phyloP scores from a whole-genome alignment of 352 stramenopile species.

The Phytophthora citrophthora region DNA sequence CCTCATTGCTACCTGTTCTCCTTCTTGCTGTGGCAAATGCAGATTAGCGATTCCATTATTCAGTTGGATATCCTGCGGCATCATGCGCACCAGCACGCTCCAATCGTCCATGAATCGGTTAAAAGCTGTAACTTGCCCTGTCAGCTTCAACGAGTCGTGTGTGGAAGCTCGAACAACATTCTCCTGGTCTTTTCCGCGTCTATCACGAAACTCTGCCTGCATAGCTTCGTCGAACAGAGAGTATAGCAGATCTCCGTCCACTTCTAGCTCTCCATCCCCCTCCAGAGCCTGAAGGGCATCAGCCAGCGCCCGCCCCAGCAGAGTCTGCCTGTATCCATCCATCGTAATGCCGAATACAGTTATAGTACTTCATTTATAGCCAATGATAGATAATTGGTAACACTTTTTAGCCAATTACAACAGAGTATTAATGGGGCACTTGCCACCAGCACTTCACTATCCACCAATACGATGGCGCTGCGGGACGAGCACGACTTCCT shows the following conservation, averaged over 20 bases:
- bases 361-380: background rate
- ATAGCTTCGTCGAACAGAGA: conserved; percentile 61
- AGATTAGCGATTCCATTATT: conserved; percentile 36
- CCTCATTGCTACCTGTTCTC: conserved; percentile 33
- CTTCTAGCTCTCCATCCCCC: conserved; percentile 18
- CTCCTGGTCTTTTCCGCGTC: conserved; percentile 6
- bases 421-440: background rate
- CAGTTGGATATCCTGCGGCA: conserved; percentile 32
- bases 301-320: conserved; percentile 65
- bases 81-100: conserved; percentile 49
- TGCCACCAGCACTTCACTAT: conserved; percentile 20
- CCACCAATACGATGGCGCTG: conserved; percentile 45
- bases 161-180: conserved; percentile 38
- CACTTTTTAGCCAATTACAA: too few relatives aligned
- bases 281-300: conserved; percentile 71
- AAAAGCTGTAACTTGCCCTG: conserved; percentile 52
- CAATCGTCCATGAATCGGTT: conserved; percentile 76
- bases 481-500: conserved; percentile 76
- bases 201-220: conserved; percentile 32
- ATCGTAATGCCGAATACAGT: conserved; percentile 24
- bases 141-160: conserved; percentile 54
- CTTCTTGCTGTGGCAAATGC: conserved; percentile 12
- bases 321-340: conserved; percentile 69
- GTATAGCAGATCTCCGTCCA: conserved; percentile 59
- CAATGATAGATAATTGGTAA: conserved; percentile 15